Base-by-base conservation (phyloP, 2,329 filamentous ascomycete species). In the Monilinia vaccinii-corymbosi region DNA sequence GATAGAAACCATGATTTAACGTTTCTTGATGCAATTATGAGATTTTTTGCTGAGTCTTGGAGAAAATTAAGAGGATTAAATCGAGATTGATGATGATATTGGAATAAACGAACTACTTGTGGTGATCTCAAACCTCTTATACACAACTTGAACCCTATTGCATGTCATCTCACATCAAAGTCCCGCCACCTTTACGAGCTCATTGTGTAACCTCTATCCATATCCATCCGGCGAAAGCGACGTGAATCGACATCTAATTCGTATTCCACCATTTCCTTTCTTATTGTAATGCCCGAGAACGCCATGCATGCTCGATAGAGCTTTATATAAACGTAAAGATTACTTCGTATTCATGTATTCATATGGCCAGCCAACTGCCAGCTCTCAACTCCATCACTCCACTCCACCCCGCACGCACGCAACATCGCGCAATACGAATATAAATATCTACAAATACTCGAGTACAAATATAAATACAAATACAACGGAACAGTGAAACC, bases 1-100 rank as follows among this genome's bases (percentile, higher is more conserved):
- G 4, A 65, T 25, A 2, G 53, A 64, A 50, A 65, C 50, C 66
- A 67, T 67, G 53, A 42, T 51, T 52, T 8, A 16, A 14, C 13
- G 23, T 48, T 48, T 7, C 16, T 32, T 6, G 25, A 3, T 28
- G 25, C 25, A 28, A 28, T 50, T 13, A 31, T 23, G 4, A 23
- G 13, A 23, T 9, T 32, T 10, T 18, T 28, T 18, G 2, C 40
- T 21, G 28, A 44, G n/a, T 48, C 21, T 18, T 28, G 3, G 25
- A 28, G 25, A 28, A 32, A 23, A 21, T 7, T 32, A 32, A 21
- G 51, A 21, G 51, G 18, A 14, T 5, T 28, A 14, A 13, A 16
- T 21, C 23, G 34, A n/a, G 14, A 7, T 32, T 6, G 25, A 28
- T 18, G 18, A 53, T 44, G n/a, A 31, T 18, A 25, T 23, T n/a